Conservation (phyloP, 2,329 filamentous ascomycete genomes). For the Talaromyces verruculosus region DNA sequence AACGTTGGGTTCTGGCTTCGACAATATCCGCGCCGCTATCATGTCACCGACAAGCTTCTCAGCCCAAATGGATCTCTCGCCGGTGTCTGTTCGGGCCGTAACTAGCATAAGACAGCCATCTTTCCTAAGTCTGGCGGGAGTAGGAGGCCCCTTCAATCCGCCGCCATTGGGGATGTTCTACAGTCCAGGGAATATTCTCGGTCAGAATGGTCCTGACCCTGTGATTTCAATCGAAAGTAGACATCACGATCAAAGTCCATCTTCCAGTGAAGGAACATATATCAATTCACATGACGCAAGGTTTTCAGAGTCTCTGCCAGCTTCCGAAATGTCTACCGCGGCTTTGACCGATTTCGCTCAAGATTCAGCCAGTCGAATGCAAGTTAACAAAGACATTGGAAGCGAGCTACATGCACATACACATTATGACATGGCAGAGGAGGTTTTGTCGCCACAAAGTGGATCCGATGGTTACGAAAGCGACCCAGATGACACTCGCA, state of each 20-base stretch:
- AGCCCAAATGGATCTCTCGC: conserved; percentile 5
- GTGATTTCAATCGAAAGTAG: neutral
- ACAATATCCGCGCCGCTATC: conserved; percentile 20
- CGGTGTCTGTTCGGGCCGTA: conserved; percentile 6
- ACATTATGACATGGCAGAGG: conserved; percentile 29
- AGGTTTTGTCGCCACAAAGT: conserved; percentile 22
- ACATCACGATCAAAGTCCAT: neutral
- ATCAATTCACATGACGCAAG: neutral
- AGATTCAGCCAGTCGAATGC: conserved; percentile 19
- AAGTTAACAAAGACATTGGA: conserved; percentile 23
- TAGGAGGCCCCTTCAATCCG: neutral
- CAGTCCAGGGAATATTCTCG: neutral
- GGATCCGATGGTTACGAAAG: conserved; percentile 26
- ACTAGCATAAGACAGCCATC: neutral
- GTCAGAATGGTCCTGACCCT: neutral
- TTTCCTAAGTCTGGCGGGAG: conserved; percentile 6
- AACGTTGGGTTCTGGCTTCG: conserved; percentile 22
- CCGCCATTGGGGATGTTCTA: neutral
- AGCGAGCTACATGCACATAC: conserved; percentile 30
- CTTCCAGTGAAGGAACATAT: neutral
- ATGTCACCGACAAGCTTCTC: conserved; percentile 14
- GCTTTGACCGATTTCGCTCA: neutral
- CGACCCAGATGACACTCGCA: conserved; percentile 35
- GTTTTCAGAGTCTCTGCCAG: neutral
- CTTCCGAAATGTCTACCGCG: neutral